Evolutionary conservation across 208 protist genomes (phyloP).

Genomic region (Acanthamoeba lugdunensis): DNA sequence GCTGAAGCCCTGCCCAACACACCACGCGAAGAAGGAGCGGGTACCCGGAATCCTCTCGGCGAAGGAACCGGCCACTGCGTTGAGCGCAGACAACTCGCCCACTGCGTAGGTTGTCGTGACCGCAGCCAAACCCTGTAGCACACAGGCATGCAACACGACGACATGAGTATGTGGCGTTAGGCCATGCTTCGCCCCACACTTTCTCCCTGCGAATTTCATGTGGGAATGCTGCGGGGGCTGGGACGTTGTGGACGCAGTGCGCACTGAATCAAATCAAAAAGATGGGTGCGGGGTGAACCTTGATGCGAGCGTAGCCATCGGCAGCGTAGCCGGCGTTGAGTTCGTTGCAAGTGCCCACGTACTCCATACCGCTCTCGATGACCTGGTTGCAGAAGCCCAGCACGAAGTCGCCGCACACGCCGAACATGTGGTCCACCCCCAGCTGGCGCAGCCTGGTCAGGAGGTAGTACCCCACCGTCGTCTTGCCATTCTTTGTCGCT

Average conservation of each 20-base stretch:
- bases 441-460: slow-evolving; percentile 62
- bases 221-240: not conserved
- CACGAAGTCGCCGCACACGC: slow-evolving; percentile 75
- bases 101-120: slow-evolving; percentile 71
- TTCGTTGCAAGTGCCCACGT: slow-evolving; percentile 74
- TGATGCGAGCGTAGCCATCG: slow-evolving; percentile 70
- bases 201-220: not conserved
- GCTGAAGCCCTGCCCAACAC: not conserved
- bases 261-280: not conserved
- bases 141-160: not conserved
- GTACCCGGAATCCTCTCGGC: slow-evolving; percentile 64
- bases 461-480: slow-evolving; percentile 65
- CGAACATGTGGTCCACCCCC: slow-evolving; percentile 73
- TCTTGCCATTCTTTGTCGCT: slow-evolving; percentile 20
- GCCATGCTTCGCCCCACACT: not conserved
- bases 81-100: slow-evolving; percentile 75
- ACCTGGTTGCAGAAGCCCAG: slow-evolving; percentile 62
- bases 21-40: not conserved
- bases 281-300: not conserved
- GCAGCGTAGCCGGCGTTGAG: slow-evolving; percentile 77
- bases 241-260: not conserved
- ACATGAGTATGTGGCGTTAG: not conserved
- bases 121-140: slow-evolving; percentile 52
- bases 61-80: slow-evolving; percentile 71
- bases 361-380: not conserved